These are phyloP conservation scores for Fusarium circinatum DNA, from an alignment of 2,329 filamentous ascomycete genomes.

Conservation along the genomic window DNA sequence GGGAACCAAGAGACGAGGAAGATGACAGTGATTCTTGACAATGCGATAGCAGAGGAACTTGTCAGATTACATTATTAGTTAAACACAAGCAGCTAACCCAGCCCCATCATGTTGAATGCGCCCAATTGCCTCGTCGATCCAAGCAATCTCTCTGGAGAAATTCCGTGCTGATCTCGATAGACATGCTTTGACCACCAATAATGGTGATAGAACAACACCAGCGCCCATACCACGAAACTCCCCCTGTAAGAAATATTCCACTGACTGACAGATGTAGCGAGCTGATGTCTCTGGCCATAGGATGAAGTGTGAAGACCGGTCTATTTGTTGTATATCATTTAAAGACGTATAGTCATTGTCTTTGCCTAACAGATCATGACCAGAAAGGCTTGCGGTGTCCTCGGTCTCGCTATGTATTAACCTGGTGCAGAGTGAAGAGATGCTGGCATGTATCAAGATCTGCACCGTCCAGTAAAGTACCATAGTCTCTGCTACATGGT, in stretches of 20 bases:
- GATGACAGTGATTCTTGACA: neutral
- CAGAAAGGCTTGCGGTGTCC: fast-evolving
- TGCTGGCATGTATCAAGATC: neutral
- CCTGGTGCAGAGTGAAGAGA: fast-evolving
- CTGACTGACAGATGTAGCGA: neutral
- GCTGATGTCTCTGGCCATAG: neutral
- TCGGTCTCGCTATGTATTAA: fast-evolving
- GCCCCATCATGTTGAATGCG: neutral
- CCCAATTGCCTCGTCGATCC: neutral
- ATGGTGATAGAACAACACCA: neutral
- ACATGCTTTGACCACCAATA: neutral
- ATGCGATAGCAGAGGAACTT: fast-evolving
- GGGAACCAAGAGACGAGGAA: neutral
- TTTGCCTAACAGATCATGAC: too few species aligned
- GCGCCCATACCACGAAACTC: neutral
- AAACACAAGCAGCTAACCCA: neutral
- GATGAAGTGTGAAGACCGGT: fast-evolving
- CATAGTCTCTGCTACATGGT: neutral
- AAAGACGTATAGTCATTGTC: fast-evolving
- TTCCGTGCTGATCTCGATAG: neutral
- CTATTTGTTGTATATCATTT: neutral
- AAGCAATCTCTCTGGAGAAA: neutral
- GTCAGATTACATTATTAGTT: fast-evolving
- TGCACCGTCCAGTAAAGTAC: neutral
- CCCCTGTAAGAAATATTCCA: neutral